Evolutionary conservation across 495 filamentous ascomycete species (phyloP), one percentile per base, ranked within the genome.

Genomic region (Clohesyomyces aquaticus): DNA sequence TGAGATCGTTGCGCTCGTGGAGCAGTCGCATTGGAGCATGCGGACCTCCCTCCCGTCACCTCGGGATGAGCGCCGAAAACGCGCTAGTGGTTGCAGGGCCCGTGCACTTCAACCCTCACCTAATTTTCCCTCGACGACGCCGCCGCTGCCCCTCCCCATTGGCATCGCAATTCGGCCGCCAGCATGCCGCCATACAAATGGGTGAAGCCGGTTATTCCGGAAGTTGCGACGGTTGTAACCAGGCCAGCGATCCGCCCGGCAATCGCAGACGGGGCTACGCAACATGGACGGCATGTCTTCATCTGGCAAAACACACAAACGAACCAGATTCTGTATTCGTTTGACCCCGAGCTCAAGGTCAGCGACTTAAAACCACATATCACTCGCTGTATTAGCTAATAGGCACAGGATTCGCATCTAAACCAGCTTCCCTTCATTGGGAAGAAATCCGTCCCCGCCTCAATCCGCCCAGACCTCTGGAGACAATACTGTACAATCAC

Each of bases 401-500:
- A 21, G 45, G 52, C 91, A 88, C 81, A 88, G 77, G 84, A 83
- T 75, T 81, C 78, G 60, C 78, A 85, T 59, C 76, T 95, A 57
- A 78, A 80, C 50, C 94, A 98, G 76, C 77, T 96, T 62, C 80
- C 91, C 66, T 96, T 85, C 81, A 87, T 91, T 52, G 94, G 93
- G 79, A 96, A 96, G 77, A 94, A 98, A 71, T 88, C 90, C 63
- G 81, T 88, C 32, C 92, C 92, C 3, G 73, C 85, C 55, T 79
- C 82, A 51, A 76, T 98, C 46, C 91, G 94, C 62, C 92, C 91
- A 77, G 94, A 98, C 74, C 84, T 93, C 75, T 98, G 94, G 94
- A 76, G 76, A n/a, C 89, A 90, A 0, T 81, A 94, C 71, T 90
- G 85, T 51, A 81, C 87, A 42, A 85, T 96, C 42, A 77, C 85